Percentiles rank a stretch among this genome's conserved stretches.
Evolutionary conservation across 148 eudicot species (phyloP).

Genomic region (Rhododendron ovatum): DNA sequence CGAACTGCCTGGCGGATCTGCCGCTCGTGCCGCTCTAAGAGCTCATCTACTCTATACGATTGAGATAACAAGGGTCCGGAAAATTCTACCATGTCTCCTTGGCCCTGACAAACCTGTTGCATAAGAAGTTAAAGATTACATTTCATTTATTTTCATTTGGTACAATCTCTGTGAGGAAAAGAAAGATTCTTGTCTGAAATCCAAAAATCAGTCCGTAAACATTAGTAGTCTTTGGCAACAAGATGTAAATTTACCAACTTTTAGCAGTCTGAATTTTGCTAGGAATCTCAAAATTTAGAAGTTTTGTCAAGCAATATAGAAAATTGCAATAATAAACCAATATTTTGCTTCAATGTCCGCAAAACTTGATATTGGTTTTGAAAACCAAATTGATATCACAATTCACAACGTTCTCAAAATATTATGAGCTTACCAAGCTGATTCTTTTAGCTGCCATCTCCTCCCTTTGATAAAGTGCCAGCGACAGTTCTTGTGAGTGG

Average conservation of each 20-base stretch:
- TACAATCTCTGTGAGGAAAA: neutral
- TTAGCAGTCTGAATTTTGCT: neutral
- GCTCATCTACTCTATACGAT: constrained; percentile 64
- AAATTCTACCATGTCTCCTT: constrained; percentile 73
- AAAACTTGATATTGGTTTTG: neutral
- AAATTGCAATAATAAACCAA: constrained; percentile 3
- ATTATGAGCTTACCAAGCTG: constrained; percentile 59
- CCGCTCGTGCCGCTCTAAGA: constrained; percentile 83
- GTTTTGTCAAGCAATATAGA: neutral
- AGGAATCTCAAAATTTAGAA: neutral
- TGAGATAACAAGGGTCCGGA: constrained; percentile 85
- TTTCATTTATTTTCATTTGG: neutral
- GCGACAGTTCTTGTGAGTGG: constrained; percentile 83
- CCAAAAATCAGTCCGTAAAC: neutral
- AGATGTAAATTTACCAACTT: neutral
- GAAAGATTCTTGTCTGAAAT: neutral
- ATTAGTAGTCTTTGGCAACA: neutral
- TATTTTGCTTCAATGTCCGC: neutral
- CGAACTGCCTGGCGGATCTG: constrained; percentile 87
- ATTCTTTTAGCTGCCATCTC: constrained; percentile 58
- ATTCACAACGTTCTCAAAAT: neutral
- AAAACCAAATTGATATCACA: constrained; percentile 5
- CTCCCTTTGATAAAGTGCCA: constrained; percentile 66
- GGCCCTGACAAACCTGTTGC: constrained; percentile 50
- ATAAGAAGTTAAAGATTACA: neutral